Base-by-base conservation (phyloP, 2,329 filamentous ascomycete genomes). In the Akanthomyces dipterigenus region DNA sequence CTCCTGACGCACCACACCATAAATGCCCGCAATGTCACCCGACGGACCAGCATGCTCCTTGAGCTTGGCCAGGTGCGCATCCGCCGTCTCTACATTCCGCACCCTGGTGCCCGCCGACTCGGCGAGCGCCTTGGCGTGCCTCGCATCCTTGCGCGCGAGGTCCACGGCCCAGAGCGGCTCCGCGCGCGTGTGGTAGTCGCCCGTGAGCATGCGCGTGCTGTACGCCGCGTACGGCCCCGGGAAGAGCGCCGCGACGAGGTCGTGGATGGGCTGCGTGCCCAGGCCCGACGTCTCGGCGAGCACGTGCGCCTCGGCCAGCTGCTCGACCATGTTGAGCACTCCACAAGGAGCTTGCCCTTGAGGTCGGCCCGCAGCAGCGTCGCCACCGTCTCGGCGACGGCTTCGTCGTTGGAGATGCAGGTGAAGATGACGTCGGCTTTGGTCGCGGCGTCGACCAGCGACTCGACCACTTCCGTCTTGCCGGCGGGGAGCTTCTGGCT, bases 121-220 rank as follows among this genome's bases (percentile, higher is more conserved):
- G 0, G 90, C 92, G 62, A 96, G 69, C 60, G 76, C 78, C 70
- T 86, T 77, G 5, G 89, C 90, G 78, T 96, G 91, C 1, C 86
- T 76, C 1, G 87, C 84, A 76, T 96, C 93, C 72, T 96, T 96
- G 64, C 88, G 79, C 6, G 91, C 92, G 63, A 96, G 77, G 71
- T 95, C 88, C 1, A 93, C 89, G 3, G 85, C 85, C 72, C 96
- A 96, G 9, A 95, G 77, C n/a, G 92, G 92, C 69, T 88, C 88
- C 26, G 89, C 85, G 14, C 88, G 80, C 74, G 85, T 82, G 73
- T 89, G 86, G 70, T 96, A 96, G 67, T 91, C 89, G 0, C 91
- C 91, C 1, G 77, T 78, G 53, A 84, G 71, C 88, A 96, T 90
- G 24, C 91, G 82, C 48, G 82, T 82, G 18, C 86, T 88, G 71